Evolutionary conservation across 2,329 filamentous ascomycete species (phyloP), one percentile per base, ranked within the genome.

Genomic region (Zymoseptoria tritici): DNA sequence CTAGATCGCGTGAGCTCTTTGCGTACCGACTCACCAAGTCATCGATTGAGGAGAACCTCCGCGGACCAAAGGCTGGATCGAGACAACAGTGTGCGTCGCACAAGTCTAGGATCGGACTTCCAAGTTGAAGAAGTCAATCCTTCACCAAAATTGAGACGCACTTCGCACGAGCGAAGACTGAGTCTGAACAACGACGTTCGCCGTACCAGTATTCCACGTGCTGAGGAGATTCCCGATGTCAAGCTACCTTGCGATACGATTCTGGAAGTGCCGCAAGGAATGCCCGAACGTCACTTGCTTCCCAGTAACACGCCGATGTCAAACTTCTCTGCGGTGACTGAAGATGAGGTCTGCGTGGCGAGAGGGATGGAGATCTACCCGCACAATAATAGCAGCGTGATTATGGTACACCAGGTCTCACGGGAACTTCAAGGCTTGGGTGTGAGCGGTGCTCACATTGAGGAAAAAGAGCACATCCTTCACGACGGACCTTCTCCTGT

Each of bases 311-410:
- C 69, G 9, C 69, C 69, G 0, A 55, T 66, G 49, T 70, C 68
- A 6, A 64, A 57, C 7, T 60, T 64, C 31, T 72, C 70, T 2
- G 67, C 66, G 6, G 56, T 68, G 19, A 66, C 68, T 4, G 68
- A 71, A 24, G 63, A 68, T 9, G 84, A 87, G 71, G 79, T 87
- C 56, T 82, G 78, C 60, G 83, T 87, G 69, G 85, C 84, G 9
- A 84, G 78, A 50, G 83, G 82, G 9, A 78, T 87, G 13, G 82
- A 78, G 60, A 79, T 86, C 36, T 86, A 81, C 62, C 80, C 84
- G 2, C 85, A 87, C 71, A 84, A 84, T 70, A 87, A 87, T 64
- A 75, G 83, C 51, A 86, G 83, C 6, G 72, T 87, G 4, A 74
- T 86, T n/a, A 72, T 87, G n/a, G 81, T 87, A n/a, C 81, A 87